Evolutionary conservation across 768 basidiomycete species (phyloP).

Genomic region (Collybiopsis luxurians): DNA sequence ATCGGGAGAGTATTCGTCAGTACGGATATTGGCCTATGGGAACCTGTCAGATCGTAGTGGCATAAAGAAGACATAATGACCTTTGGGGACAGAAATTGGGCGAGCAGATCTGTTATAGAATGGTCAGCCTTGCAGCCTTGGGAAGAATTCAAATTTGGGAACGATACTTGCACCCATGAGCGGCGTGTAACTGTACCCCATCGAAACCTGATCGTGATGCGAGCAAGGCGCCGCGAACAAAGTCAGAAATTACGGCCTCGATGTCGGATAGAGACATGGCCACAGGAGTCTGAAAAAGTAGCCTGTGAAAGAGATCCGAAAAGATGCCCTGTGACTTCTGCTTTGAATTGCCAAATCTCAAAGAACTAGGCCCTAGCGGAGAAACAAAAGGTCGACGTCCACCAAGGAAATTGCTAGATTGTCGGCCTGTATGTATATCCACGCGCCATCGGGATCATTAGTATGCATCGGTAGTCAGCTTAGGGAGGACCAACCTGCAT

Average conservation of each 20-base stretch:
- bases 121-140: too few relatives aligned
- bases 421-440: constrained; percentile 84
- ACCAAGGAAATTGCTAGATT: constrained; percentile 71
- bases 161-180: constrained; percentile 73
- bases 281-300: constrained; percentile 62
- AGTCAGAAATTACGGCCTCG: constrained; percentile 53
- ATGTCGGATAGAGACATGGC: constrained; percentile 63
- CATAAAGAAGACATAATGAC: constrained; percentile 27
- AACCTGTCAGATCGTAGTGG: neutral
- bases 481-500: too few relatives aligned
- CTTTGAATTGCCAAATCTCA: constrained; percentile 42
- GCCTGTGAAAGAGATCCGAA: constrained; percentile 37
- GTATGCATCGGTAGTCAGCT: too few relatives aligned
- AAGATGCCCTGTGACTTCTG: constrained; percentile 22
- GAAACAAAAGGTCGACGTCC: constrained; percentile 58
- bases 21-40: constrained; percentile 42
- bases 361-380: constrained; percentile 71
- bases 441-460: too few relatives aligned
- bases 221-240: constrained; percentile 63
- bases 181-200: constrained; percentile 81
- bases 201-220: constrained; percentile 76
- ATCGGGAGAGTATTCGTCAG: constrained; percentile 54
- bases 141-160: neutral
- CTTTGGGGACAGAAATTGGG: constrained; percentile 76
- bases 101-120: constrained; percentile 57